A percentile compares a stretch with the other conserved stretches of the same genome.
These are phyloP conservation scores for Heterobasidion occidentale DNA, from an alignment of 1,284 basidiomycete genomes.

Conservation along the genomic window DNA sequence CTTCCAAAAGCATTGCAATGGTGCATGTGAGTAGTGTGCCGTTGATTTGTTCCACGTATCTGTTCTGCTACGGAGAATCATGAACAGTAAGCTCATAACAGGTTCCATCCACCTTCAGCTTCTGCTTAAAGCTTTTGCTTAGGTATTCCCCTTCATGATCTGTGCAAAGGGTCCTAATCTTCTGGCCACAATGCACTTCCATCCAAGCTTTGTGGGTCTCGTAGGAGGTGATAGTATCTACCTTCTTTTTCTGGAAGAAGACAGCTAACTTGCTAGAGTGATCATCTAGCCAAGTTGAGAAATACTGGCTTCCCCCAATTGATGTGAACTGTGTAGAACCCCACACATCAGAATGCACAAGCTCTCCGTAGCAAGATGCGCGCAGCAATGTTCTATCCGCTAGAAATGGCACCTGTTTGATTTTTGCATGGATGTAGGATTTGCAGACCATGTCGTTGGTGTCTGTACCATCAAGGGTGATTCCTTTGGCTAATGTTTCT, in stretches of 20 bases:
- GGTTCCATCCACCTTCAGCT: conserved; percentile 19
- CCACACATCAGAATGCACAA: background rate
- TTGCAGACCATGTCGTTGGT: conserved; percentile 21
- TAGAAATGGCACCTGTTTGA: background rate
- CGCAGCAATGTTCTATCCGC: background rate
- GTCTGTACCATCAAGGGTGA: conserved; percentile 17
- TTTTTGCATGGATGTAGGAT: conserved; percentile 24
- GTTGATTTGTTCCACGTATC: conserved; percentile 25
- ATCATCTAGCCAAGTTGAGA: background rate
- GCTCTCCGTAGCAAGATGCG: background rate
- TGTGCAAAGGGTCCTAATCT: background rate
- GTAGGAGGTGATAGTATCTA: background rate
- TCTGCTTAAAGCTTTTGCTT: conserved; percentile 17
- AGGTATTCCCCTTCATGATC: conserved; percentile 1
- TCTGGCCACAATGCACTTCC: background rate
- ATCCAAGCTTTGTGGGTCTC: background rate
- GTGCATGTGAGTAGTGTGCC: conserved; percentile 11
- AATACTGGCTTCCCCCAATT: background rate
- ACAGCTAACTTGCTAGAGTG: background rate
- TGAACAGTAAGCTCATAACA: conserved; percentile 22
- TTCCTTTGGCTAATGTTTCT: conserved; percentile 18
- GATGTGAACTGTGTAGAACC: background rate
- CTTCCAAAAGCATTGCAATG: background rate
- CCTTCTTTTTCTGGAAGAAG: background rate
- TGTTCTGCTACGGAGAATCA: conserved; percentile 27